Evolutionary conservation across 306 rosid genomes (phyloP), one percentile per base, ranked within the genome.

Genomic region (Prunus dulcis): DNA sequence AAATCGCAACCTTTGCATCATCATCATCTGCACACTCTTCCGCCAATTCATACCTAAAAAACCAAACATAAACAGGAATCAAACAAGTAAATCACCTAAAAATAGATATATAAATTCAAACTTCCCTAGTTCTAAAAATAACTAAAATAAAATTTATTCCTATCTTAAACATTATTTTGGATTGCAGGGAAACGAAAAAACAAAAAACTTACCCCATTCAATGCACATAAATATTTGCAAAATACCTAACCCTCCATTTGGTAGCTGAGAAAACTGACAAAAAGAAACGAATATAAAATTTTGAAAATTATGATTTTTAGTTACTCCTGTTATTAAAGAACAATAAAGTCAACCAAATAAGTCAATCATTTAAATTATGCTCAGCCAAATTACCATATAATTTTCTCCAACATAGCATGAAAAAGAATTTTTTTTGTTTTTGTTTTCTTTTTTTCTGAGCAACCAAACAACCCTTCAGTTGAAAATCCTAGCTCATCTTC

Each of bases 21-120:
- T 96, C 99, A 79, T 96, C 99, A 68, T 96, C 98, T 18, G 99
- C 93, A 83, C 97, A 91, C 71, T 91, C 94, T 76, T 85, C 96
- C 22, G 98, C 99, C 77, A 74, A 80, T 52, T 84, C 90, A 80
- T 84, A 88, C 75, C 92, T 88, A 65, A 73, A 64, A 43, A 67
- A 2, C 62, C 78, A 78, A 64, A 82, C 19, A 79, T 62, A 80
- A 51, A 18, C 18, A 15, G 73, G 63, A 51, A 10, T 3, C 5
- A 13, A 63, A 52, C 9, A 38, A 43, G 61, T 15, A 52, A 32
- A 45, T 56, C 70, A 18, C 41, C 55, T 10, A 52, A 17, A 61
- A 61, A 56, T 57, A 56, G 3, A 38, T 15, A 68, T 19, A 28
- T 38, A 30, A 30, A 12, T 22, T 34, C 55, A 55, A 67, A 10